Evolutionary conservation across 345 rosid genomes (phyloP).

Genomic region (Arabis hirsuta): DNA sequence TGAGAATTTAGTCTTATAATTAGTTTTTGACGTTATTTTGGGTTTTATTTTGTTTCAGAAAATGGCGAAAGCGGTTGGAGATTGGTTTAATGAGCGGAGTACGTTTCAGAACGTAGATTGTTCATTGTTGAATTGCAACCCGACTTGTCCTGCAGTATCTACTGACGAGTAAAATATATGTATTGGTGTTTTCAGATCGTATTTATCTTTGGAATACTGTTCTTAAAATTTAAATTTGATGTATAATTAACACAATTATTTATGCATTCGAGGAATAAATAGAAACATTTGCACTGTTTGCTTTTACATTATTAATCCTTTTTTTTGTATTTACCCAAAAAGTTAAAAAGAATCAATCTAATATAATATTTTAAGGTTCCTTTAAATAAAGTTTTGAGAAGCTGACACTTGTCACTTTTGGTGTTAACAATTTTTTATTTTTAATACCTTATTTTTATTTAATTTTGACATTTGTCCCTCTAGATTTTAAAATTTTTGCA

Average conservation of each 20-base stretch:
- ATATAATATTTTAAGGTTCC: too few relatives aligned
- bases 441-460: too few relatives aligned
- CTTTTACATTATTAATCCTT: background rate
- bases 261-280: slow-evolving; percentile 4
- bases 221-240: slow-evolving; percentile 18
- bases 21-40: background rate
- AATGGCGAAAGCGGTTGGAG: slow-evolving; percentile 86
- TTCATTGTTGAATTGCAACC: slow-evolving; percentile 78
- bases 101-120: slow-evolving; percentile 75
- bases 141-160: slow-evolving; percentile 63
- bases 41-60: slow-evolving; percentile 49
- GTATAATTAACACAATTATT: slow-evolving; percentile 4
- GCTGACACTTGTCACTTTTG: too few relatives aligned
- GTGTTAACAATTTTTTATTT: too few relatives aligned
- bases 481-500: too few relatives aligned
- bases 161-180: slow-evolving; percentile 35
- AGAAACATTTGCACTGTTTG: background rate
- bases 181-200: slow-evolving; percentile 1
- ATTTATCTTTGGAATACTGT: slow-evolving; percentile 17
- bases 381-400: too few relatives aligned
- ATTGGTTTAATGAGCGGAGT: slow-evolving; percentile 69
- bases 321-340: background rate
- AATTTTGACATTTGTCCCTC: too few relatives aligned
- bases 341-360: background rate
- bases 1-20: background rate